Evolutionary conservation across 345 rosid genomes (phyloP).

Genomic region (Cochlearia excelsa): DNA sequence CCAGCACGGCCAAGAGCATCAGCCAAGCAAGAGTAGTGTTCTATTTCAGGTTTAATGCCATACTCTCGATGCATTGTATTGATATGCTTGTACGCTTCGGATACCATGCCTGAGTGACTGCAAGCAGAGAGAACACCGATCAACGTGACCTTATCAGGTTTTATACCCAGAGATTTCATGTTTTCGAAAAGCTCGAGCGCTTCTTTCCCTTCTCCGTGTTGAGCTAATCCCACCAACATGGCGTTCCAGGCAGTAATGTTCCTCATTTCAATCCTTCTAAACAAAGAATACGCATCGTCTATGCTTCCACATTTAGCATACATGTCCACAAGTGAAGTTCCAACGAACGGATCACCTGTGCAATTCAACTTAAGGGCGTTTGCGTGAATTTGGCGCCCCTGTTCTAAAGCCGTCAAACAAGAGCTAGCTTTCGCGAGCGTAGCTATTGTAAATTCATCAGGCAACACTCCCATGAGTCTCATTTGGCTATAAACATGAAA

Average conservation of each 20-base stretch:
- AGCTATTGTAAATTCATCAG: conserved; percentile 63
- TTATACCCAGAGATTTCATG: conserved; percentile 40
- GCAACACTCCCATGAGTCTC: conserved; percentile 50
- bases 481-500: conserved; percentile 52
- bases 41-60: conserved; percentile 54
- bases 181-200: conserved; percentile 44
- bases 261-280: conserved; percentile 40
- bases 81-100: conserved; percentile 47
- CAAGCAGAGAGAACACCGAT: conserved; percentile 57
- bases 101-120: conserved; percentile 50
- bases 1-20: conserved; percentile 67
- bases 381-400: conserved; percentile 65
- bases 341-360: conserved; percentile 46
- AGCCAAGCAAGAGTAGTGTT: conserved; percentile 59
- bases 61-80: conserved; percentile 43
- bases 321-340: conserved; percentile 62
- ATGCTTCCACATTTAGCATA: conserved; percentile 70
- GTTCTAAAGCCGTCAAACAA: conserved; percentile 54
- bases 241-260: conserved; percentile 50
- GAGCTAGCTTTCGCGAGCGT: conserved; percentile 62
- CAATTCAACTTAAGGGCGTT: conserved; percentile 50
- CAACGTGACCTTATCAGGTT: conserved; percentile 50
- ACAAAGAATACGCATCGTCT: conserved; percentile 48
- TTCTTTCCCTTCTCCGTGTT: conserved; percentile 55
- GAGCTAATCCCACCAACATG: conserved; percentile 55